These are phyloP conservation scores for Lactarius hengduanensis DNA, from an alignment of 768 basidiomycete species.

Conservation along the genomic window DNA sequence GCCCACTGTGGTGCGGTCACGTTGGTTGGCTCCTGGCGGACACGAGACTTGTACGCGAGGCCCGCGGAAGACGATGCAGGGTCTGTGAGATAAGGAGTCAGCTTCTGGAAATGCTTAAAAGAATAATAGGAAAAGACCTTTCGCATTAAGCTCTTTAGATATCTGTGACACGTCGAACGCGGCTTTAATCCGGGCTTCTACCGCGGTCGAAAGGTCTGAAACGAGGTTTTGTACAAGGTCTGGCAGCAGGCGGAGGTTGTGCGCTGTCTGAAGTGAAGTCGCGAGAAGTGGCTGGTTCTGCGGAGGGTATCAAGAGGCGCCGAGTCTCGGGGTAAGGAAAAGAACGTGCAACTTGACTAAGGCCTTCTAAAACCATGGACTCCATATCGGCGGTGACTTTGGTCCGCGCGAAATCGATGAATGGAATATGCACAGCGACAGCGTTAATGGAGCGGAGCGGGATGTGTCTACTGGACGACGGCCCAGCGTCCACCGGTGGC, in stretches of 20 bases:
- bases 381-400: constrained; percentile 88
- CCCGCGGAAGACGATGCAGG: constrained; percentile 34
- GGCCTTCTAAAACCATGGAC: constrained; percentile 77
- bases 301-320: constrained; percentile 16
- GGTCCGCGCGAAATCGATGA: constrained; percentile 67
- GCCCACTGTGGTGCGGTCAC: constrained; percentile 86
- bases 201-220: constrained; percentile 74
- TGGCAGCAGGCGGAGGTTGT: constrained; percentile 85
- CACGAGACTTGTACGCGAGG: constrained; percentile 76
- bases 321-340: not conserved
- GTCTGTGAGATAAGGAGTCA: constrained; percentile 33
- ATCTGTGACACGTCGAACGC: constrained; percentile 88
- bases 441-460: constrained; percentile 73
- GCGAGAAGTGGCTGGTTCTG: constrained; percentile 91
- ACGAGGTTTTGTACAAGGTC: constrained; percentile 78
- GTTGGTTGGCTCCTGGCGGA: constrained; percentile 88
- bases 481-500: not conserved
- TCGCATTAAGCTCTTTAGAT: constrained; percentile 78
- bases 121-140: constrained; percentile 48
- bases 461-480: constrained; percentile 18
- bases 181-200: constrained; percentile 74
- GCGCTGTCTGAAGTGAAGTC: constrained; percentile 92
- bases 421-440: constrained; percentile 65
- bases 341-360: constrained; percentile 66
- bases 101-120: not conserved